Evolutionary conservation across 345 rosid species (phyloP), one percentile per base, ranked within the genome.

Genomic region (Salix brachista): DNA sequence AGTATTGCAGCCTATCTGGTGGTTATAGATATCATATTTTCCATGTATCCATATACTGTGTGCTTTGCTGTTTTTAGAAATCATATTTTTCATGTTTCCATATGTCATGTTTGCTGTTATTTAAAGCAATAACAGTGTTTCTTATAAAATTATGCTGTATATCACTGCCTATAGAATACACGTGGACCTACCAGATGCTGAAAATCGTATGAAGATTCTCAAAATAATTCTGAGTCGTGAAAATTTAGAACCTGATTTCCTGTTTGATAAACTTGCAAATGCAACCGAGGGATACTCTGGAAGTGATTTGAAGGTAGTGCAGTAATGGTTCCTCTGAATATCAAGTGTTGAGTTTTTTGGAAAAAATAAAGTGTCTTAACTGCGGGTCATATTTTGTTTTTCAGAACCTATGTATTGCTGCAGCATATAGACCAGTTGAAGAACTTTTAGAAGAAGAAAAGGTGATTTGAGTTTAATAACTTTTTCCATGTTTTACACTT

Each of bases 401-500:
- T 78, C 88, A 96, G 98, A 96, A 96, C 82, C 93, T 96, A 50
- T 96, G 98, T 82, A 86, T 94, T 70, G 97, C 99, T 56, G 97
- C 98, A 80, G 97, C 99, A 21, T 96, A 96, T 86, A 85, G 93
- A 79, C 99, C 99, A 30, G 97, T 94, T n/a, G 97, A 96, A 83
- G 98, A 96, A 80, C 87, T 96, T 83, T 75, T 94, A 71, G 95
- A 91, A 80, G 84, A 87, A 71, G 99, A 92, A 89, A 89, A 86
- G 96, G 98, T 90, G 84, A 19, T 21, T 36, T 65, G 5, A 42
- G 30, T 30, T 46, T 34, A 72, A 44, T 62, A 36, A 36, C 2
- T 32, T 61, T 66, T 73, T n/a, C 58, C 37, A 71, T 12, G 44
- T 39, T 68, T 23, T 73, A 60, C 8, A 12, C 61, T 36, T 58